These are phyloP conservation scores for Mortierella sp. DNA, from an alignment of 371 early-diverging fungal species.

Conservation along the genomic window DNA sequence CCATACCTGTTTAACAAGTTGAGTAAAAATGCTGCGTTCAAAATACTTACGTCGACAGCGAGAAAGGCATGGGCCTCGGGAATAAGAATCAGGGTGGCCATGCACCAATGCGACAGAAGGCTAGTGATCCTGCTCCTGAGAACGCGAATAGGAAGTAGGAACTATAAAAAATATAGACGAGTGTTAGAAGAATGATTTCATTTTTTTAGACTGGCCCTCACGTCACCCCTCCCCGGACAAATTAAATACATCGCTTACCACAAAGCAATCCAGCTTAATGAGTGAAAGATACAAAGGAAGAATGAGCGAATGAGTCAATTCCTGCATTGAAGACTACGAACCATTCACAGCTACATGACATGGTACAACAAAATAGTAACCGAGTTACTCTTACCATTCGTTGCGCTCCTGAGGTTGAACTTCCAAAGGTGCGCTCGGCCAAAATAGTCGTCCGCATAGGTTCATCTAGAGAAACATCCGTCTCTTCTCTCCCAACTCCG, in stretches of 20 bases:
- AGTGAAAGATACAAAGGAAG: neutral
- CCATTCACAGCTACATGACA: no score
- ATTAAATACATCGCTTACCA: neutral
- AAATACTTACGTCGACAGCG: neutral
- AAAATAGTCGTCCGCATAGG: neutral
- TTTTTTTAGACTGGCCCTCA: no score
- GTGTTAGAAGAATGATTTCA: neutral
- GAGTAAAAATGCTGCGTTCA: no score
- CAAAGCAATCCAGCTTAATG: neutral
- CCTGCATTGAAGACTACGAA: neutral
- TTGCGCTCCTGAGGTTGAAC: neutral
- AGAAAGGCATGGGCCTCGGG: slow-evolving; percentile 43
- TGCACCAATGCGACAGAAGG: slow-evolving; percentile 39
- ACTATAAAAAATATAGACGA: neutral
- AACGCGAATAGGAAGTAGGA: neutral
- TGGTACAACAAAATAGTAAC: neutral
- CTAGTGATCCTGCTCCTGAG: neutral
- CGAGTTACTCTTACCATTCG: neutral
- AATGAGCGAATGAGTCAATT: neutral
- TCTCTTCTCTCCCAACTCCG: neutral
- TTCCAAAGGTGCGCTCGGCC: neutral
- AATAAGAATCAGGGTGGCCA: slow-evolving; percentile 38
- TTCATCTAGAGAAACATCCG: neutral
- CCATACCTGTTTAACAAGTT: no score
- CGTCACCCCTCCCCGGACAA: no score